Evolutionary conservation across 106 monocot species (phyloP).

Genomic region (Posidonia australis): DNA sequence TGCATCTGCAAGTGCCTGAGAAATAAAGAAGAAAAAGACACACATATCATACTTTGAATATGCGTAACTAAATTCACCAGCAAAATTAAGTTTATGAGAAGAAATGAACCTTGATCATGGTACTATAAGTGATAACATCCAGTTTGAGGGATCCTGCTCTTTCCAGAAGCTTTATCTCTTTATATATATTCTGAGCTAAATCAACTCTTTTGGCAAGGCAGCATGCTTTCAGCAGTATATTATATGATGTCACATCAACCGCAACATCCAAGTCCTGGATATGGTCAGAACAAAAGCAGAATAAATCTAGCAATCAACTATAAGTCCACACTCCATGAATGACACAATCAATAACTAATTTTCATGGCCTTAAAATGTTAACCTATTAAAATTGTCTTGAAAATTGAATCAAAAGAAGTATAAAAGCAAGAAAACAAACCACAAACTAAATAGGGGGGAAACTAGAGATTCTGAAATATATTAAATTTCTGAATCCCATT

Average conservation of each 20-base stretch:
- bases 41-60: neutral
- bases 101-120: conserved; percentile 75
- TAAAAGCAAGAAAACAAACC: too few relatives aligned
- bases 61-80: neutral
- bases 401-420: too few relatives aligned
- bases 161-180: conserved; percentile 45
- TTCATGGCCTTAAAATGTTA: neutral
- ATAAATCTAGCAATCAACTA: neutral
- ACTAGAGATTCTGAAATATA: too few relatives aligned
- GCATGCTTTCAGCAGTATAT: conserved; percentile 86
- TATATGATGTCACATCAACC: conserved; percentile 69
- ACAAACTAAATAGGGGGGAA: too few relatives aligned
- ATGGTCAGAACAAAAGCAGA: neutral
- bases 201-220: conserved; percentile 68
- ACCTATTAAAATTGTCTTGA: neutral
- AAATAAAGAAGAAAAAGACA: neutral
- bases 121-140: conserved; percentile 77
- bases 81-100: neutral
- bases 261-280: conserved; percentile 50
- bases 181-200: conserved; percentile 65
- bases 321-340: neutral
- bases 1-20: conserved; percentile 77
- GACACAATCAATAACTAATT: neutral
- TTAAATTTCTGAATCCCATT: neutral
- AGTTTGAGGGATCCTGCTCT: conserved; percentile 35